These are phyloP conservation scores for Phylloporus scabripes DNA, from an alignment of 768 basidiomycete genomes.

Conservation along the genomic window DNA sequence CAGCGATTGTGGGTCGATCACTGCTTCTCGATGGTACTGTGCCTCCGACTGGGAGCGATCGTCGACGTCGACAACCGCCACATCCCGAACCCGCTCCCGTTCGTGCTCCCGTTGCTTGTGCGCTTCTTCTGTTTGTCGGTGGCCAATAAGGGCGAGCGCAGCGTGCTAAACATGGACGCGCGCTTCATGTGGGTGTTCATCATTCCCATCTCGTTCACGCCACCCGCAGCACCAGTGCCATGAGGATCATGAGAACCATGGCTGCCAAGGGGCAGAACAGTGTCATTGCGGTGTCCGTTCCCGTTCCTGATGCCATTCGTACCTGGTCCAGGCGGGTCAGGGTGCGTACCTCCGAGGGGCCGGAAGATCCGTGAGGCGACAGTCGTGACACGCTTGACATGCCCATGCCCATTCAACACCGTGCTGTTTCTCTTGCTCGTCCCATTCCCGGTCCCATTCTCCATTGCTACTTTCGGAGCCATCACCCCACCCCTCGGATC, in stretches of 20 bases:
- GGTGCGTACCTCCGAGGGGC: neutral
- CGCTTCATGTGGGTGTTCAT: conserved; percentile 24
- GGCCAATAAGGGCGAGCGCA: conserved; percentile 1
- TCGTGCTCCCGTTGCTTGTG: neutral
- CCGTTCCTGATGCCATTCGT: neutral
- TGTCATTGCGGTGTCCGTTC: neutral
- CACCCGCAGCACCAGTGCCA: neutral
- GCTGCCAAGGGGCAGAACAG: neutral
- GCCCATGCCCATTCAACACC: neutral
- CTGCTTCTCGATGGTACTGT: conserved; percentile 9
- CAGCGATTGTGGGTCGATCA: neutral
- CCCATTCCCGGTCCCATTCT: neutral
- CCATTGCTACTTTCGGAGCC: neutral
- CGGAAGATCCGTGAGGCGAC: conserved; percentile 18
- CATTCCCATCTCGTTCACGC: conserved; percentile 38
- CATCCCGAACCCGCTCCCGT: conserved; percentile 2
- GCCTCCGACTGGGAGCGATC: conserved; percentile 1
- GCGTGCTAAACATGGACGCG: conserved; percentile 5
- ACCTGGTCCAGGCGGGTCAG: neutral
- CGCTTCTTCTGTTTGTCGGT: neutral
- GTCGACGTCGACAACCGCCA: conserved; percentile 4
- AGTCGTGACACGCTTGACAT: conserved; percentile 11
- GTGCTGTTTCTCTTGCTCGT: neutral
- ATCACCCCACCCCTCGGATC: conserved; percentile 40
- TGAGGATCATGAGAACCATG: neutral